Evolutionary conservation across 306 rosid genomes (phyloP).

Genomic region (Cicer cuneatum): DNA sequence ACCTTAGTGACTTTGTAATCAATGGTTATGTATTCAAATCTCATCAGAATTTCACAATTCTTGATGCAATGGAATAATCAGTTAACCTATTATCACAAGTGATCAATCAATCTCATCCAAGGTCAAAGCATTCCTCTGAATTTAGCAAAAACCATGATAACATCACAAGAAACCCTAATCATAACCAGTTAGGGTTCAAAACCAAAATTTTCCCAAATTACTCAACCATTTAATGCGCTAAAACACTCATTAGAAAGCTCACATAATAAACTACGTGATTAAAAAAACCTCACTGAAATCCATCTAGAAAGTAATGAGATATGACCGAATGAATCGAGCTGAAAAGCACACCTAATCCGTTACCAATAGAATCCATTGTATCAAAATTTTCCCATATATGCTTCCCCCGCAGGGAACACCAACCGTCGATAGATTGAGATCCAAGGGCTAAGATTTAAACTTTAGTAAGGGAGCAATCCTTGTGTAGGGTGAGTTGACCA

Average conservation of each 20-base stretch:
- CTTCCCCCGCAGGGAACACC: conserved; percentile 30
- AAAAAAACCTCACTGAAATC: conserved; percentile 42
- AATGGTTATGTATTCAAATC: conserved; percentile 47
- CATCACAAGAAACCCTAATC: conserved; percentile 72
- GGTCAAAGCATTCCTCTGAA: conserved; percentile 52
- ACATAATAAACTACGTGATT: conserved; percentile 51
- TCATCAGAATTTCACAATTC: conserved; percentile 47
- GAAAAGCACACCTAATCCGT: conserved; percentile 74
- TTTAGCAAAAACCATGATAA: conserved; percentile 53
- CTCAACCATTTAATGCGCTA: background rate
- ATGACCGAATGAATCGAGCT: conserved; percentile 53
- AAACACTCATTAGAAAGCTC: conserved; percentile 60
- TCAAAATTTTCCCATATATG: conserved; percentile 24
- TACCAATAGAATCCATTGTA: conserved; percentile 1
- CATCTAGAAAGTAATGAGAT: background rate
- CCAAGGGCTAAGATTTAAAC: conserved; percentile 72
- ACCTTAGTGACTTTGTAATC: conserved; percentile 53
- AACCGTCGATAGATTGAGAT: conserved; percentile 68
- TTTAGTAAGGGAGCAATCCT: conserved; percentile 55
- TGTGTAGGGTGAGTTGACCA: conserved; percentile 55
- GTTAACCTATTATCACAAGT: conserved; percentile 46
- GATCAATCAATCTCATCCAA: background rate
- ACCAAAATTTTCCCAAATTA: conserved; percentile 48
- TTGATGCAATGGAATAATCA: conserved; percentile 51
- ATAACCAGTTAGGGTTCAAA: conserved; percentile 69